These are phyloP conservation scores for Haematococcus lacustris DNA, from an alignment of 139 green algal genomes.

Conservation along the genomic window DNA sequence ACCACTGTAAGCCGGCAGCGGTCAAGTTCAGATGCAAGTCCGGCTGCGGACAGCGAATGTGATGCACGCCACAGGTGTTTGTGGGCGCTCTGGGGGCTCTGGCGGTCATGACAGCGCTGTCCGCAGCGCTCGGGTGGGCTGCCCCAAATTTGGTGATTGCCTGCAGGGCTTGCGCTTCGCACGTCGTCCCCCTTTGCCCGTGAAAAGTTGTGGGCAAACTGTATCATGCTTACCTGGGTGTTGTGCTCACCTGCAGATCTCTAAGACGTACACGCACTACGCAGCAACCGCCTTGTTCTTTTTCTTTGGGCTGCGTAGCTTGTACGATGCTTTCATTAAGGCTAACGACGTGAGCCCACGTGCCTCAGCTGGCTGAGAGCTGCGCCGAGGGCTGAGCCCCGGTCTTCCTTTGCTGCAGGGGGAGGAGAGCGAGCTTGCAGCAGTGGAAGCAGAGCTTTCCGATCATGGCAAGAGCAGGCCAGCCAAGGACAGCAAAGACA, in stretches of 20 bases:
- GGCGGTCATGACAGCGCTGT: conserved; percentile 88
- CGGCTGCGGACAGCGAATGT: too few species aligned
- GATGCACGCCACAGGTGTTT: too few species aligned
- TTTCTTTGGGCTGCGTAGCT: conserved; percentile 75
- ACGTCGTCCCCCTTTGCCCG: too few species aligned
- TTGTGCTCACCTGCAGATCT: too few species aligned
- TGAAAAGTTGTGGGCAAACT: too few species aligned
- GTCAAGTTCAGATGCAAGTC: too few species aligned
- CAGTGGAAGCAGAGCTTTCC: conserved; percentile 2
- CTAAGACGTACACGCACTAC: conserved; percentile 82
- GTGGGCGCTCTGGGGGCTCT: conserved; percentile 69
- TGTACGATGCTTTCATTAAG: conserved; percentile 67
- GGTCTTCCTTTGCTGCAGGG: too few species aligned
- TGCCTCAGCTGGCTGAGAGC: too few species aligned
- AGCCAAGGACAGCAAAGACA: not conserved
- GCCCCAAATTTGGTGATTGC: conserved; percentile 79
- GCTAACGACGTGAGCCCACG: conserved; percentile 27
- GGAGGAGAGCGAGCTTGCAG: conserved; percentile 3
- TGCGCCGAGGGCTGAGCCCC: too few species aligned
- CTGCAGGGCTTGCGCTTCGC: too few species aligned
- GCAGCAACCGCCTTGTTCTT: conserved; percentile 80
- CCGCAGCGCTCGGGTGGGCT: conserved; percentile 74
- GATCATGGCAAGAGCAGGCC: not conserved
- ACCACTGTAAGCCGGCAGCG: too few species aligned
- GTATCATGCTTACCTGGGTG: too few species aligned